phyloP scores from a whole-genome alignment of 495 filamentous ascomycete species.

The Lasiosphaeria ovina region DNA sequence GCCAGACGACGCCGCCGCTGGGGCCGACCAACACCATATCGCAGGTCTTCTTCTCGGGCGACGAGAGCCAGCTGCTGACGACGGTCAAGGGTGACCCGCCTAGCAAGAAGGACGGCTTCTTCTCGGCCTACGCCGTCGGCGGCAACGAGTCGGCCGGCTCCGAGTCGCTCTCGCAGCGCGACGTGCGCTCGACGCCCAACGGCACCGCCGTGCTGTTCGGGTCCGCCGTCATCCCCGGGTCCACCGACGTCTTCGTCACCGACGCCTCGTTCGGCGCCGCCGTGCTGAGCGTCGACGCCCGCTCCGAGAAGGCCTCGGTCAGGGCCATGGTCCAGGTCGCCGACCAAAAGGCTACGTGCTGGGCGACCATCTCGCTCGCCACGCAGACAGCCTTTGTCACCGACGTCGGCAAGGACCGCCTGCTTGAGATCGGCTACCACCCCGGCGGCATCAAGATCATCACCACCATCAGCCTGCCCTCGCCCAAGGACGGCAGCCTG shows the following conservation, averaged over 20 bases:
- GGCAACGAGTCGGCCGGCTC: constrained; percentile 12
- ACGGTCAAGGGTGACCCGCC: constrained; percentile 57
- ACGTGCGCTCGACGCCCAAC: constrained; percentile 35
- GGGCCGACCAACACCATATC: constrained; percentile 55
- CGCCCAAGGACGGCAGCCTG: constrained; percentile 39
- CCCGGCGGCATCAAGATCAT: constrained; percentile 40
- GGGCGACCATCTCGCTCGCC: constrained; percentile 43
- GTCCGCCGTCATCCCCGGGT: constrained; percentile 40
- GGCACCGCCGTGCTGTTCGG: constrained; percentile 59
- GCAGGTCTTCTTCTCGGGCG: constrained; percentile 54
- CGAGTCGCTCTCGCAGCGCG: constrained; percentile 9
- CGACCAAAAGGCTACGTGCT: constrained; percentile 56
- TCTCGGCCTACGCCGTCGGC: constrained; percentile 42
- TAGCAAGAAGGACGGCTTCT: constrained; percentile 52
- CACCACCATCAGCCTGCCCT: constrained; percentile 33
- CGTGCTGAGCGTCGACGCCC: constrained; percentile 29
- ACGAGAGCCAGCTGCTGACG: constrained; percentile 49
- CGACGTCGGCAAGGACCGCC: constrained; percentile 48
- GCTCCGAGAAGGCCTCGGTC: constrained; percentile 19
- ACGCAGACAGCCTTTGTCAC: constrained; percentile 53
- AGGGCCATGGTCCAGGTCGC: constrained; percentile 33
- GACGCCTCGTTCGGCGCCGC: constrained; percentile 56
- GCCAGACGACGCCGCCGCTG: constrained; percentile 52
- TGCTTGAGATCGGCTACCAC: constrained; percentile 50
- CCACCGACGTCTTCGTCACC: constrained; percentile 46